phyloP scores from a whole-genome alignment of 2,329 filamentous ascomycete genomes.

The Dothiorella sarmentorum region DNA sequence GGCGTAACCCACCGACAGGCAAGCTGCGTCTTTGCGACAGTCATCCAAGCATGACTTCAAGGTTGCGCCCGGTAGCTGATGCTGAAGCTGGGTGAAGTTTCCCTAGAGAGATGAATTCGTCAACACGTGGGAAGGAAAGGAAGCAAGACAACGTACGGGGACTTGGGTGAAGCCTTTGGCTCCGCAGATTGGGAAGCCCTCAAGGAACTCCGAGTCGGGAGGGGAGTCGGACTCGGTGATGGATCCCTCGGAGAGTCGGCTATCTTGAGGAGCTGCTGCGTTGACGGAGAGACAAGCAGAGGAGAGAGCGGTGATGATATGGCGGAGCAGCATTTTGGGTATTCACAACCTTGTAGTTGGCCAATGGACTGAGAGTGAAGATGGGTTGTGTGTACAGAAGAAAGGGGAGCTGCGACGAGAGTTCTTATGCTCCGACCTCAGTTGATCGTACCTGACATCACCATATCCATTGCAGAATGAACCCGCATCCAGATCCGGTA shows the following conservation, averaged over 20 bases:
- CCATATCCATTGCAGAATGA: too few species aligned
- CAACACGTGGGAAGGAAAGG: not conserved
- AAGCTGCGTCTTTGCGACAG: not conserved
- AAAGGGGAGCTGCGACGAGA: too few species aligned
- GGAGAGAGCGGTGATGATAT: not conserved
- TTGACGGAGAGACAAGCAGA: not conserved
- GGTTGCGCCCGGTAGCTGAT: not conserved
- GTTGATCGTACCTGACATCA: too few species aligned
- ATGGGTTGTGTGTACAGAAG: too few species aligned
- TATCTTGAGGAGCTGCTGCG: too few species aligned
- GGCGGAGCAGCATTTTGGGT: not conserved
- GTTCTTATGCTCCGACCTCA: too few species aligned
- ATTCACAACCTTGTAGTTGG: too few species aligned
- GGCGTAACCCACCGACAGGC: not conserved
- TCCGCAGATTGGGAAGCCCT: not conserved
- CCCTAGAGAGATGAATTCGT: not conserved
- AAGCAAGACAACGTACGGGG: not conserved
- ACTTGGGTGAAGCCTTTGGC: not conserved
- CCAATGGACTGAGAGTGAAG: too few species aligned
- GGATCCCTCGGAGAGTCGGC: too few species aligned
- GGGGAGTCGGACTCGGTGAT: too few species aligned
- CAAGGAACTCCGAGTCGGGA: too few species aligned
- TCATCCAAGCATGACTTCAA: not conserved
- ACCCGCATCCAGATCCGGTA: too few species aligned
- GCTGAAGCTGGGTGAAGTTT: not conserved